Percentiles rank a stretch among this genome's conserved stretches.
These are phyloP conservation scores for Zoysia pacifica DNA, from an alignment of 176 grass and related monocot species.

Conservation along the genomic window DNA sequence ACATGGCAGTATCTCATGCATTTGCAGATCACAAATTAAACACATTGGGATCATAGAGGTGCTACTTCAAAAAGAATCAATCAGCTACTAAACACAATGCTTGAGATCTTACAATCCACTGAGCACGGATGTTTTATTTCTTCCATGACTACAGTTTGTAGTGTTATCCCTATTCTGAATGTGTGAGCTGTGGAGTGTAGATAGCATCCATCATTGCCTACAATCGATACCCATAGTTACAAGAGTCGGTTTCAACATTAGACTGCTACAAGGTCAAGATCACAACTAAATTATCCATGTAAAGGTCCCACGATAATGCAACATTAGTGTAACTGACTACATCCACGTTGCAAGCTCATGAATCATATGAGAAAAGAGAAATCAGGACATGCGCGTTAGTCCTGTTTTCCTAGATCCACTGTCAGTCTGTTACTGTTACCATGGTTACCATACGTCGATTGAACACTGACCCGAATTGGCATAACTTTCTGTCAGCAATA, in stretches of 20 bases:
- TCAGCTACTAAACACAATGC: neutral
- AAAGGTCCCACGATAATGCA: neutral
- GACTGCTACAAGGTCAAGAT: neutral
- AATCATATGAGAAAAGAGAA: neutral
- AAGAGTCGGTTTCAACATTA: neutral
- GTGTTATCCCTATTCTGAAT: neutral
- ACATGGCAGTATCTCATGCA: neutral
- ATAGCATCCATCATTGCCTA: neutral
- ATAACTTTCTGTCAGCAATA: neutral
- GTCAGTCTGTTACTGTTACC: too few relatives aligned
- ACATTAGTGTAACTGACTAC: neutral
- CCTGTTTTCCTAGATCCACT: neutral
- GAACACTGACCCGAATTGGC: neutral
- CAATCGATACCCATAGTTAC: neutral
- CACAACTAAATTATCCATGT: neutral
- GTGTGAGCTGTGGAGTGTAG: neutral
- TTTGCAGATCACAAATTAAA: neutral
- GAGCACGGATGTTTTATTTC: neutral
- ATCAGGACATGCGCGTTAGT: neutral
- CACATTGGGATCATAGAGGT: neutral
- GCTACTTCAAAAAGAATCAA: neutral
- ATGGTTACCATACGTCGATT: neutral
- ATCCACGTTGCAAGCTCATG: neutral
- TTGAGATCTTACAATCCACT: neutral
- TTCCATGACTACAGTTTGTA: constrained; percentile 5